phyloP scores from a whole-genome alignment of 768 basidiomycete species.

The Phylloporus sp. region DNA sequence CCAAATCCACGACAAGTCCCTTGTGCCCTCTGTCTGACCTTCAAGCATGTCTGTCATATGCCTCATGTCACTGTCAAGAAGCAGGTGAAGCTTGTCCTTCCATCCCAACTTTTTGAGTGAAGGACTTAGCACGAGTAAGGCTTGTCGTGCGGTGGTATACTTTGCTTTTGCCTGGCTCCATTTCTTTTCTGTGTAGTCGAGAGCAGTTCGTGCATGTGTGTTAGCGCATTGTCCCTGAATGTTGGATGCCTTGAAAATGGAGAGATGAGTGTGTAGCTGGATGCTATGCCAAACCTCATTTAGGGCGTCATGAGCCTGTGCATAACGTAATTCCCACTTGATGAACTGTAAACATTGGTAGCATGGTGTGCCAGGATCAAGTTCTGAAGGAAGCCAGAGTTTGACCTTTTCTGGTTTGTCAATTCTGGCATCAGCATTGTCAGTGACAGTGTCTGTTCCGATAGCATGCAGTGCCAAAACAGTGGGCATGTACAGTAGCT shows the following conservation, averaged over 20 bases:
- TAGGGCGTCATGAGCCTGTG: slow-evolving; percentile 1
- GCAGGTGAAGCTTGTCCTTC: background rate
- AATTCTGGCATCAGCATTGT: too few relatives aligned
- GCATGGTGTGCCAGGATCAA: background rate
- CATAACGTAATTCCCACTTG: background rate
- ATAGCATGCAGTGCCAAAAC: background rate
- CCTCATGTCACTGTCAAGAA: background rate
- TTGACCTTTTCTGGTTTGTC: too few relatives aligned
- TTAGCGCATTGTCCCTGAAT: background rate
- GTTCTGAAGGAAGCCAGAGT: background rate
- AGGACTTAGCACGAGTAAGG: background rate
- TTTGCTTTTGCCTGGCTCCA: background rate
- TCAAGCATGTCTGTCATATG: background rate
- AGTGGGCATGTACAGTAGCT: background rate
- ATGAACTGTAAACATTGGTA: background rate
- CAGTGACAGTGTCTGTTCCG: too few relatives aligned
- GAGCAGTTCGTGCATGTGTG: background rate
- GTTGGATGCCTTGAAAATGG: background rate
- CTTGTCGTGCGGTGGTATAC: background rate
- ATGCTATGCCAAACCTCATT: background rate
- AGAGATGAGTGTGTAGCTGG: background rate
- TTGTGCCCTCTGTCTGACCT: background rate
- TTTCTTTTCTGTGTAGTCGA: background rate
- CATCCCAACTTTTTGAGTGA: background rate
- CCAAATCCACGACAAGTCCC: background rate